phyloP scores from a whole-genome alignment of 2,329 filamentous ascomycete genomes.

The Ophiocordyceps robertsii region DNA sequence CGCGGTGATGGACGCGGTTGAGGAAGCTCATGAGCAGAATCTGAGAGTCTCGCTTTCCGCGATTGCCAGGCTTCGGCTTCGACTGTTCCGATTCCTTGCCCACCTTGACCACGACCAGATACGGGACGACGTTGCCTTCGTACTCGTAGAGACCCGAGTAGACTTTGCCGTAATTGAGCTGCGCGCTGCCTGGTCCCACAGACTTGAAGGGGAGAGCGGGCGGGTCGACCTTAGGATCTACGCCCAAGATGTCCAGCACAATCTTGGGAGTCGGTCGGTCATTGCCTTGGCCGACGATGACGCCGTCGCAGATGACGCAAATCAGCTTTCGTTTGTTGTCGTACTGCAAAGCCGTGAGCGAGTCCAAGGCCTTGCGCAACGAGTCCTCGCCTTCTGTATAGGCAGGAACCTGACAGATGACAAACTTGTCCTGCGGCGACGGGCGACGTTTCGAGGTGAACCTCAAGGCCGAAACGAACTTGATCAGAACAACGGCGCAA shows the following conservation, averaged over 20 bases:
- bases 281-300: constrained; percentile 92
- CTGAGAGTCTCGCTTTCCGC: constrained; percentile 96
- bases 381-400: constrained; percentile 98
- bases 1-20: constrained; percentile 89
- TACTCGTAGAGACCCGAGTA: constrained; percentile 97
- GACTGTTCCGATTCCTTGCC: constrained; percentile 90
- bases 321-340: constrained; percentile 98
- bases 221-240: constrained; percentile 92
- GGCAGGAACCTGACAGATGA: constrained; percentile 94
- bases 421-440: constrained; percentile 90
- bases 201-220: constrained; percentile 90
- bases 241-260: constrained; percentile 89
- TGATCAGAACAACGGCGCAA: constrained; percentile 65
- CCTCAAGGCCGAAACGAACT: constrained; percentile 87
- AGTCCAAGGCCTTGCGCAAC: constrained; percentile 83
- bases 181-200: constrained; percentile 74
- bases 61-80: constrained; percentile 89
- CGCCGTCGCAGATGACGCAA: constrained; percentile 90
- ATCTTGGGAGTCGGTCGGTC: constrained; percentile 96
- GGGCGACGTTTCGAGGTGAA: constrained; percentile 86
- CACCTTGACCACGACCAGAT: constrained; percentile 90
- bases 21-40: constrained; percentile 94
- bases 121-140: constrained; percentile 94
- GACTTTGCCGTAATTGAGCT: constrained; percentile 96
- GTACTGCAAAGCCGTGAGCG: constrained; percentile 84